These are phyloP conservation scores for Gynandropsis gynandra DNA, from an alignment of 345 rosid species.

Conservation along the genomic window DNA sequence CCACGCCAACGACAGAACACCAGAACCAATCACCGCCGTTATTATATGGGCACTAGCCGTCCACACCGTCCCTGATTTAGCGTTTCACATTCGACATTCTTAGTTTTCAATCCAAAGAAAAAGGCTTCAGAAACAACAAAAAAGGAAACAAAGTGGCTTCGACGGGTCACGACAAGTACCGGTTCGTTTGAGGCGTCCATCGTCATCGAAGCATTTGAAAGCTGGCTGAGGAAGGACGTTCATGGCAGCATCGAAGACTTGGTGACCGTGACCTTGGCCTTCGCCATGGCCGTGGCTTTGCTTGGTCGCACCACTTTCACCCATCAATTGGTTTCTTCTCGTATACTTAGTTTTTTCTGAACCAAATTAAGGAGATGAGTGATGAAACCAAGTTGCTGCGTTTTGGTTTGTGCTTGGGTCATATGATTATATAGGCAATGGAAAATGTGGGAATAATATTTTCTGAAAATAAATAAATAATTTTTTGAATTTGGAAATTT, in stretches of 20 bases:
- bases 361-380: slow-evolving; percentile 26
- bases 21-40: slow-evolving; percentile 84
- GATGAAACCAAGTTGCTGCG: slow-evolving; percentile 35
- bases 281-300: slow-evolving; percentile 27
- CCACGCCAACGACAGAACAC: slow-evolving; percentile 84
- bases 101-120: not conserved
- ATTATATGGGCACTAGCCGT: slow-evolving; percentile 80
- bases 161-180: slow-evolving; percentile 28
- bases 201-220: slow-evolving; percentile 59
- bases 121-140: no score
- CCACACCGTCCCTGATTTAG: slow-evolving; percentile 55
- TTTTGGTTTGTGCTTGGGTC: slow-evolving; percentile 12
- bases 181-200: slow-evolving; percentile 62
- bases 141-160: not conserved
- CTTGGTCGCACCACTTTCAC: slow-evolving; percentile 40
- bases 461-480: slow-evolving; percentile 4
- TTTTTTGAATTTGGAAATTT: no score
- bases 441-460: slow-evolving; percentile 13
- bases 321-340: slow-evolving; percentile 28
- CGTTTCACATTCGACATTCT: slow-evolving; percentile 12
- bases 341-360: not conserved
- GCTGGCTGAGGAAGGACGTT: slow-evolving; percentile 27
- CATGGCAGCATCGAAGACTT: slow-evolving; percentile 33
- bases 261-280: slow-evolving; percentile 30
- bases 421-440: slow-evolving; percentile 26